A percentile compares a stretch with the other conserved stretches of the same genome.
Conservation (phyloP, 352 stramenopile genomes). For the Peronosclerospora sorghi region DNA sequence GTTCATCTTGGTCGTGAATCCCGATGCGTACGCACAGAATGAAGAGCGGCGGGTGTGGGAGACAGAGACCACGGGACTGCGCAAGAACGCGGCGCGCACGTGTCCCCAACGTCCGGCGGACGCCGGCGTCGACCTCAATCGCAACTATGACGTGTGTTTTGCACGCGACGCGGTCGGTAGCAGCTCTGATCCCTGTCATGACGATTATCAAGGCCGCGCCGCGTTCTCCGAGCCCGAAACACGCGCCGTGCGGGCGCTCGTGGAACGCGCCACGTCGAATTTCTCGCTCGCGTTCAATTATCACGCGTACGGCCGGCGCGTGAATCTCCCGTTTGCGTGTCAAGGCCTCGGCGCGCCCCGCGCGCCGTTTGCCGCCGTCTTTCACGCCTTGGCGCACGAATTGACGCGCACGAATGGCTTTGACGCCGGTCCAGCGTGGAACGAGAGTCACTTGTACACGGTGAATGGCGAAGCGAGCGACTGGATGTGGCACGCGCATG, state of each 20-base stretch:
- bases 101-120: constrained; percentile 24
- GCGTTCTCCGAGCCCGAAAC: constrained; percentile 81
- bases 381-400: constrained; percentile 40
- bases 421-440: constrained; percentile 67
- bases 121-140: constrained; percentile 68
- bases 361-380: constrained; percentile 27
- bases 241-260: constrained; percentile 51
- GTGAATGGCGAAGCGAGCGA: constrained; percentile 83
- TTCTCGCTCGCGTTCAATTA: constrained; percentile 72
- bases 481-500: constrained; percentile 75
- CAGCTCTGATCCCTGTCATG: constrained; percentile 49
- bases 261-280: constrained; percentile 35
- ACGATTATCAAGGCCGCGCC: constrained; percentile 56
- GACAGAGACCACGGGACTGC: constrained; percentile 31
- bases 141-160: constrained; percentile 82
- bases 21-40: constrained; percentile 73
- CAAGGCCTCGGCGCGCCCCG: constrained; percentile 38
- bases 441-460: constrained; percentile 75
- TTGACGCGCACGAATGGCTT: constrained; percentile 74
- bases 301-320: constrained; percentile 73
- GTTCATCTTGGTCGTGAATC: constrained; percentile 79
- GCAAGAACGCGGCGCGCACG: constrained; percentile 53
- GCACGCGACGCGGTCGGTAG: constrained; percentile 45
- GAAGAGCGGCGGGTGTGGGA: constrained; percentile 51
- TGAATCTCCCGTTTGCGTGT: constrained; percentile 80